Evolutionary conservation across 768 basidiomycete genomes (phyloP).

Genomic region (Rhodotorula toruloides): DNA sequence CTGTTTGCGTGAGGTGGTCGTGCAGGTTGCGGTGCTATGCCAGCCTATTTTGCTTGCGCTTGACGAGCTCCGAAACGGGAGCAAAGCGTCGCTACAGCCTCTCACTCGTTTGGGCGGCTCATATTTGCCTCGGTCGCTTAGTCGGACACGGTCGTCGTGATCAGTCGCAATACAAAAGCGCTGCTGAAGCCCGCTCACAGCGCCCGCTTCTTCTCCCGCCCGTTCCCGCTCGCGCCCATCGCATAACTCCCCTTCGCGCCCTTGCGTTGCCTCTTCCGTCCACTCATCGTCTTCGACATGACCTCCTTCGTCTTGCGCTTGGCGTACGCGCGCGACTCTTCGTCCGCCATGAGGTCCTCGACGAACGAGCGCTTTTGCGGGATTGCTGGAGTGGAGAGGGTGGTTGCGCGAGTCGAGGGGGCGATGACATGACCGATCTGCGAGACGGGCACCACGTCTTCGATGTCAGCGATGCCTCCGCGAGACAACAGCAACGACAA

Average conservation of each 20-base stretch:
- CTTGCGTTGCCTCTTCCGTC: slow-evolving; percentile 53
- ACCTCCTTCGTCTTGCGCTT: slow-evolving; percentile 75
- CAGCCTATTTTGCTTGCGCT: too few relatives aligned
- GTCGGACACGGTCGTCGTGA: too few relatives aligned
- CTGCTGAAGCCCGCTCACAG: too few relatives aligned
- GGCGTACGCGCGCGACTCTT: slow-evolving; percentile 78
- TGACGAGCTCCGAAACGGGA: too few relatives aligned
- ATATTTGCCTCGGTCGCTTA: too few relatives aligned
- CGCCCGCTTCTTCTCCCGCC: slow-evolving; percentile 7
- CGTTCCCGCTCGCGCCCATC: slow-evolving; percentile 11
- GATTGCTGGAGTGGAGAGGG: slow-evolving; percentile 54
- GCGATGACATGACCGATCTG: slow-evolving; percentile 51
- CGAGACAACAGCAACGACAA: background rate
- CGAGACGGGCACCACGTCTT: background rate
- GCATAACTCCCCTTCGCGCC: slow-evolving; percentile 49
- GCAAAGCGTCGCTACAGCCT: too few relatives aligned
- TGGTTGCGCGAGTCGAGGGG: slow-evolving; percentile 65
- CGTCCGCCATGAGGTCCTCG: slow-evolving; percentile 82
- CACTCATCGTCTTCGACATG: slow-evolving; percentile 60
- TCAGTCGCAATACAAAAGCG: too few relatives aligned
- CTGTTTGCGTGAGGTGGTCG: background rate
- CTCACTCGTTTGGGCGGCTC: too few relatives aligned
- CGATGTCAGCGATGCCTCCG: background rate
- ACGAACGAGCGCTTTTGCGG: slow-evolving; percentile 70
- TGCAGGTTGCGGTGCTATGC: background rate